Evolutionary conservation across 1,284 basidiomycete species (phyloP).

Genomic region (Microbotryum scabiosae): DNA sequence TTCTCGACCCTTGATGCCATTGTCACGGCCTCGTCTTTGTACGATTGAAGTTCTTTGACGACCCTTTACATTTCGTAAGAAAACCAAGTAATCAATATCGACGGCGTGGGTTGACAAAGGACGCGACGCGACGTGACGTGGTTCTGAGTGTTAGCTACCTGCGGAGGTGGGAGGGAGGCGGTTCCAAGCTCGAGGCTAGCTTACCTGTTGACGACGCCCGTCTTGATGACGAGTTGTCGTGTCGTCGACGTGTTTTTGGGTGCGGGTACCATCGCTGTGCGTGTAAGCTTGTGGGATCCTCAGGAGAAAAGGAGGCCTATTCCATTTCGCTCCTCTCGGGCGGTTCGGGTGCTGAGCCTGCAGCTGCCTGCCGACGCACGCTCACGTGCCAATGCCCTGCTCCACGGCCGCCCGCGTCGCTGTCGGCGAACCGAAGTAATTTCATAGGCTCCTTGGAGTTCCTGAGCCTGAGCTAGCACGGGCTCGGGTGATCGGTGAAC

Average conservation of each 20-base stretch:
- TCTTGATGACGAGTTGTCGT: slow-evolving; percentile 26
- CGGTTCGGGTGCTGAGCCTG: not conserved
- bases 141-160: not conserved
- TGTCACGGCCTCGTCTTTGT: slow-evolving; percentile 15
- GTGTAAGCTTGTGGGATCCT: not conserved
- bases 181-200: not conserved
- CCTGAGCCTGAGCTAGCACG: too few species aligned
- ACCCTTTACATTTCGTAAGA: slow-evolving; percentile 3
- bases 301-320: not conserved
- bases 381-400: not conserved
- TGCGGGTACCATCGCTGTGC: too few species aligned
- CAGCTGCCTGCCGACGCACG: not conserved
- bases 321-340: not conserved
- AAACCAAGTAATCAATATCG: too few species aligned
- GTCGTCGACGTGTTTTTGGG: not conserved
- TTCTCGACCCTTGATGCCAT: not conserved
- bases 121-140: too few species aligned
- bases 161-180: not conserved
- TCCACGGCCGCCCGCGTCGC: not conserved
- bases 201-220: slow-evolving; percentile 26
- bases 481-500: too few species aligned
- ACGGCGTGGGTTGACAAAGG: too few species aligned
- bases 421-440: too few species aligned
- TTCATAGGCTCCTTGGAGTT: too few species aligned
- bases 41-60: slow-evolving; percentile 21